Conservation (phyloP, 148 eudicot species). For the Rhododendron mucronatum region DNA sequence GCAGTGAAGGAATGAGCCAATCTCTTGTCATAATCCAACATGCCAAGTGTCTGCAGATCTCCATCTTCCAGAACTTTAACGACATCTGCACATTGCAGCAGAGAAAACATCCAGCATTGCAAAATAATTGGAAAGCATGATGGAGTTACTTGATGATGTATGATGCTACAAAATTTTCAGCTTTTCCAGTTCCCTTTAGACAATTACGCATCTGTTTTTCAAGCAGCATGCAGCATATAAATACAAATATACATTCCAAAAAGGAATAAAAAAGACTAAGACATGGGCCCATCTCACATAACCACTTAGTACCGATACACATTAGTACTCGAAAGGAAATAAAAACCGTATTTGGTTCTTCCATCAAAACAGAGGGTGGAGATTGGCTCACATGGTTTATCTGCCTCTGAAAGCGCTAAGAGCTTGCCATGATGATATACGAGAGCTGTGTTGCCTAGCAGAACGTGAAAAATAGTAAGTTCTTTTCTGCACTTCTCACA, state of each 20-base stretch:
- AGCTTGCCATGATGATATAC: conserved; percentile 91
- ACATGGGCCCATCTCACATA: background rate
- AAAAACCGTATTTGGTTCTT: background rate
- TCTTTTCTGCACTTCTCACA: background rate
- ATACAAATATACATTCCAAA: conserved; percentile 1
- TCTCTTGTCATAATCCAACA: conserved; percentile 95
- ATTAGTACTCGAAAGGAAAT: background rate
- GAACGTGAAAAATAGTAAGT: conserved; percentile 11
- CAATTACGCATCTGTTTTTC: background rate
- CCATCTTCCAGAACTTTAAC: conserved; percentile 94
- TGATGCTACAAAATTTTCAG: background rate
- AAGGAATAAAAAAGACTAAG: background rate
- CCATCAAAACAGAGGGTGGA: conserved; percentile 6
- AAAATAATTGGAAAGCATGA: background rate
- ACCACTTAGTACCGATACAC: background rate
- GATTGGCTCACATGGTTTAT: conserved; percentile 79
- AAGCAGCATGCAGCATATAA: background rate
- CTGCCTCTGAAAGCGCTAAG: conserved; percentile 84
- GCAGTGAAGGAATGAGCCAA: conserved; percentile 87
- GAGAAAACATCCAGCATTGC: background rate
- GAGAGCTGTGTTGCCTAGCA: conserved; percentile 87
- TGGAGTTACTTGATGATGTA: background rate
- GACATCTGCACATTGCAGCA: conserved; percentile 45
- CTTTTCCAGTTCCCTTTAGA: background rate
- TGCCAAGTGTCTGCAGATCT: conserved; percentile 89